These are phyloP conservation scores for Aspergillus biplanus DNA, from an alignment of 495 filamentous ascomycete genomes.

Conservation along the genomic window DNA sequence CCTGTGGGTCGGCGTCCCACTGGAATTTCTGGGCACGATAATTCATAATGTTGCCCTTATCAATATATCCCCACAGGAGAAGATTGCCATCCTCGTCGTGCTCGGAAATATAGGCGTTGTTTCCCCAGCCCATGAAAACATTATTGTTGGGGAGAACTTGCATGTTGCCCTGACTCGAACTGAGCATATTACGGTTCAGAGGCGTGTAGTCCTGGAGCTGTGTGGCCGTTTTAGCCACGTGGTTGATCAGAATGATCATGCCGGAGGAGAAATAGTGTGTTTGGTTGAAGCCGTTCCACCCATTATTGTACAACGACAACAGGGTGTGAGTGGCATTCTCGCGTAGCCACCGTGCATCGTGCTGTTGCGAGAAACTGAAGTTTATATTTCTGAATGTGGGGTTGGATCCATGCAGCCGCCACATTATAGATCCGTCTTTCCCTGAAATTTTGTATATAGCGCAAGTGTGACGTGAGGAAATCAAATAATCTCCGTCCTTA, in stretches of 20 bases:
- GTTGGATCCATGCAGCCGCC: conserved; percentile 57
- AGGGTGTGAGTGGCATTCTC: conserved; percentile 55
- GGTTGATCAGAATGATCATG: conserved; percentile 61
- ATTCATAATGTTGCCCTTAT: conserved; percentile 44
- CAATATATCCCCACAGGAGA: conserved; percentile 50
- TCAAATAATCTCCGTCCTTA: conserved; percentile 58
- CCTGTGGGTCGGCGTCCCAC: conserved; percentile 49
- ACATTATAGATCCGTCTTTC: conserved; percentile 59
- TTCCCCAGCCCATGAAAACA: conserved; percentile 64
- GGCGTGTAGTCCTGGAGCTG: conserved; percentile 48
- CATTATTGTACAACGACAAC: conserved; percentile 62
- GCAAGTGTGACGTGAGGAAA: conserved; percentile 61
- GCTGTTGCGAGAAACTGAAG: conserved; percentile 64
- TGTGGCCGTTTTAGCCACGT: conserved; percentile 53
- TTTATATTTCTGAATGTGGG: conserved; percentile 52
- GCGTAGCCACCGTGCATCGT: conserved; percentile 61
- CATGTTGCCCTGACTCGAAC: conserved; percentile 64
- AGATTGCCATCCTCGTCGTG: conserved; percentile 57
- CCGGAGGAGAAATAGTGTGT: conserved; percentile 56
- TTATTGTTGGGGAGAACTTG: conserved; percentile 61
- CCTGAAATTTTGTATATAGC: conserved; percentile 64
- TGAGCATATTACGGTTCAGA: conserved; percentile 47
- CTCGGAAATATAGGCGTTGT: conserved; percentile 60
- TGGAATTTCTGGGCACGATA: conserved; percentile 50
- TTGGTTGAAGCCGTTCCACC: conserved; percentile 51